Percentiles rank a stretch among this genome's conserved stretches.
Conservation (phyloP, 495 filamentous ascomycete genomes). For the Penicillium desertorum region DNA sequence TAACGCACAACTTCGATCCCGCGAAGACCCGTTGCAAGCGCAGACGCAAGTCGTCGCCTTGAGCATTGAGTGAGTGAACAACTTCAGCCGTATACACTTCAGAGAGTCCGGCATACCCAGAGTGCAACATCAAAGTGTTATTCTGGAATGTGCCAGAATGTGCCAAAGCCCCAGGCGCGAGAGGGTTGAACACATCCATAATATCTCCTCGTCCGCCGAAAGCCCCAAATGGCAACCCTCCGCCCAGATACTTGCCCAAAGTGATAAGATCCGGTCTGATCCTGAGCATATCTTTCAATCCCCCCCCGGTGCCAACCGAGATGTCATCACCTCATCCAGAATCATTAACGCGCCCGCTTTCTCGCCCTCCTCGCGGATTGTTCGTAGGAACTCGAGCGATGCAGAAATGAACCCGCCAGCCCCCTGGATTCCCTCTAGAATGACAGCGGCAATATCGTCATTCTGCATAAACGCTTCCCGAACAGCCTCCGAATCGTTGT, state of each 20-base stretch:
- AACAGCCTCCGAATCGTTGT: conserved; percentile 36
- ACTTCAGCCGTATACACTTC: conserved; percentile 11
- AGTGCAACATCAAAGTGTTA: conserved; percentile 47
- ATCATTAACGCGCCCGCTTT: conserved; percentile 7
- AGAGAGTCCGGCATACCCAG: conserved; percentile 9
- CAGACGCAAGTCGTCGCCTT: background rate
- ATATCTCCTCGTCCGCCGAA: conserved; percentile 56
- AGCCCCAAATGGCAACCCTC: conserved; percentile 57
- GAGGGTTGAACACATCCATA: conserved; percentile 52
- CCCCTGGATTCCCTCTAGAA: conserved; percentile 59
- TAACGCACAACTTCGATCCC: conserved; percentile 2
- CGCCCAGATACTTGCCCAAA: conserved; percentile 57
- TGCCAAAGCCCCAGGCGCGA: conserved; percentile 12
- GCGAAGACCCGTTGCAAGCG: conserved; percentile 3
- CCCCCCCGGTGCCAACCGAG: conserved; percentile 4
- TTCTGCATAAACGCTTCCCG: conserved; percentile 19
- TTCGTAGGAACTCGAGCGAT: conserved; percentile 37
- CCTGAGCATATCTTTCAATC: conserved; percentile 18
- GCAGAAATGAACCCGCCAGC: conserved; percentile 49
- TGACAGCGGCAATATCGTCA: conserved; percentile 47
- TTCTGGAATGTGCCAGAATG: conserved; percentile 72
- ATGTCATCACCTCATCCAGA: conserved; percentile 15
- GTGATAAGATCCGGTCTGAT: conserved; percentile 56
- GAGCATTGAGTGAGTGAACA: conserved; percentile 1
- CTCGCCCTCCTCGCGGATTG: conserved; percentile 16